A percentile compares a stretch with the other conserved stretches of the same genome.
These are phyloP conservation scores for Caloboletus firmus DNA, from an alignment of 1,284 basidiomycete genomes.

Conservation along the genomic window DNA sequence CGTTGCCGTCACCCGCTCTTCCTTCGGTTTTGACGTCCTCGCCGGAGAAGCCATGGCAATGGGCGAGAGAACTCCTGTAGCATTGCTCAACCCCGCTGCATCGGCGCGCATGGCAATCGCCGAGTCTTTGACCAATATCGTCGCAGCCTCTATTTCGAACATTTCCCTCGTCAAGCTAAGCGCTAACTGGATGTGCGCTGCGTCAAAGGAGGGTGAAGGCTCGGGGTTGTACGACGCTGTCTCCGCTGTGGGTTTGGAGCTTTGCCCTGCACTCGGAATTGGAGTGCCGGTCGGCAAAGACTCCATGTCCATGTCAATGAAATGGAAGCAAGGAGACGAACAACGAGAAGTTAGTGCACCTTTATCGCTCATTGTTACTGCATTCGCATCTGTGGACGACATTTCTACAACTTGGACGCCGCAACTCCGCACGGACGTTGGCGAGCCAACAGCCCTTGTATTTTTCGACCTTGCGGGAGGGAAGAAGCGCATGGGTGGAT, in stretches of 20 bases:
- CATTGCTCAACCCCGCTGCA: constrained; percentile 83
- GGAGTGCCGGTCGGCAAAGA: constrained; percentile 99
- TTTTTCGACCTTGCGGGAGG: constrained; percentile 90
- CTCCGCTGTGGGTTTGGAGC: constrained; percentile 87
- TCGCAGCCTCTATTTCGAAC: constrained; percentile 75
- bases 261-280: constrained; percentile 93
- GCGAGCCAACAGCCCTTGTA: constrained; percentile 72
- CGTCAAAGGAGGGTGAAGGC: constrained; percentile 89
- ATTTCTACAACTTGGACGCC: constrained; percentile 92
- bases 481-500: constrained; percentile 89
- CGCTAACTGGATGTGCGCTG: constrained; percentile 99
- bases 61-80: constrained; percentile 94
- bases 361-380: constrained; percentile 91
- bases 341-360: constrained; percentile 87
- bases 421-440: constrained; percentile 68
- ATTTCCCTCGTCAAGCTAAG: constrained; percentile 86
- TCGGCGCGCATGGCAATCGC: constrained; percentile 96
- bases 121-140: constrained; percentile 91
- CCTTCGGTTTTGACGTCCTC: constrained; percentile 89
- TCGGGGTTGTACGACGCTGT: constrained; percentile 92
- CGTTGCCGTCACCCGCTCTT: constrained; percentile 91
- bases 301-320: constrained; percentile 99
- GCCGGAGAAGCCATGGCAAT: constrained; percentile 96
- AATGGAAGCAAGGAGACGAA: constrained; percentile 72
- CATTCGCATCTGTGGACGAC: constrained; percentile 87